Evolutionary conservation across 208 protist genomes (phyloP).

Genomic region (Acanthamoeba castellanii): DNA sequence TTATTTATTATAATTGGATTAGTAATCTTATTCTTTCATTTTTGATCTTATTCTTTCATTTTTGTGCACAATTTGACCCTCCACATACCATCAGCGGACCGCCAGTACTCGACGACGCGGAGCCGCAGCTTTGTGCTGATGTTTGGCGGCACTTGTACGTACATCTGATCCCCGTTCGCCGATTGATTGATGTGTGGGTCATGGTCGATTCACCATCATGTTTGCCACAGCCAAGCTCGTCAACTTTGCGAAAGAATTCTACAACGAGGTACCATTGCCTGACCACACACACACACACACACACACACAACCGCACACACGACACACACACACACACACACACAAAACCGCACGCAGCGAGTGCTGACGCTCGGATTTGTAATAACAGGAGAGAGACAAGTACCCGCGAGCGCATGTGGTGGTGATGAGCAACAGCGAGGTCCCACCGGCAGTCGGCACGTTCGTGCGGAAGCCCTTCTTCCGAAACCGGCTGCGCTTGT

Average conservation of each 20-base stretch:
- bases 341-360: neutral
- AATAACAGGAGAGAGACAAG: neutral
- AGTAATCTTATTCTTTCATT: neutral
- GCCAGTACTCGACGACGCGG: neutral
- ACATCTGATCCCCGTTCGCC: no score
- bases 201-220: no score
- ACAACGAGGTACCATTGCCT: slow-evolving; percentile 1
- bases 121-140: neutral
- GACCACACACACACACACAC: no score
- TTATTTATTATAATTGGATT: neutral
- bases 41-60: neutral
- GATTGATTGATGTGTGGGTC: no score
- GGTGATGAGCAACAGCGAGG: neutral
- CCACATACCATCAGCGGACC: neutral
- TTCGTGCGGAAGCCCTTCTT: slow-evolving; percentile 33
- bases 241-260: slow-evolving; percentile 35
- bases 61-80: neutral
- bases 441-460: neutral
- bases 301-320: no score
- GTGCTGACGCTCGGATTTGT: neutral
- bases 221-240: slow-evolving; percentile 21
- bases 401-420: slow-evolving; percentile 4
- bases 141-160: neutral
- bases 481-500: neutral
- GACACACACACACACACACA: neutral